Evolutionary conservation across 257 asterid genomes (phyloP).

Genomic region (Capsicum baccatum): DNA sequence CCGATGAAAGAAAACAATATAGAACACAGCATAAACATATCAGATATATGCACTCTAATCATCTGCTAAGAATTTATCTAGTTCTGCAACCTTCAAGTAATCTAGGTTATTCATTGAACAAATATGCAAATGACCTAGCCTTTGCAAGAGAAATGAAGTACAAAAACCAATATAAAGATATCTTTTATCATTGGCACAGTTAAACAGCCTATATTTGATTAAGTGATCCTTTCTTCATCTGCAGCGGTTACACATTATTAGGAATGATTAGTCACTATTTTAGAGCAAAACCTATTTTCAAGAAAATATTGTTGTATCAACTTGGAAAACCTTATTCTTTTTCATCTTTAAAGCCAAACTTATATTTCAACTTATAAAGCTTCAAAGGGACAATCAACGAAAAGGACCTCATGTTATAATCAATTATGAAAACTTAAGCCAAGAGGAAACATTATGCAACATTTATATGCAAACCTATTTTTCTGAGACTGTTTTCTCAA

Average conservation of each 20-base stretch:
- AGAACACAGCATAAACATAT: neutral
- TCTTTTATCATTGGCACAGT: neutral
- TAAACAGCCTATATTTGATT: neutral
- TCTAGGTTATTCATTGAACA: constrained; percentile 3
- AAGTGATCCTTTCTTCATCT: neutral
- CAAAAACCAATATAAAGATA: neutral
- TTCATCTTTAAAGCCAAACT: too few relatives aligned
- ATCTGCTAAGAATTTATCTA: constrained; percentile 9
- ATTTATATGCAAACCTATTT: too few relatives aligned
- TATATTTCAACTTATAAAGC: too few relatives aligned
- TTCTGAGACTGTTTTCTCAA: neutral
- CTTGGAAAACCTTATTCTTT: too few relatives aligned
- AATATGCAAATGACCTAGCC: neutral
- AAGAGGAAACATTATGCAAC: too few relatives aligned
- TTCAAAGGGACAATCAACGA: too few relatives aligned
- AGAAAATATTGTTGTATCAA: neutral
- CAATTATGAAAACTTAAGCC: too few relatives aligned
- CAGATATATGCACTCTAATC: neutral
- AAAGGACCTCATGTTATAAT: too few relatives aligned
- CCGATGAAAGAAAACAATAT: constrained; percentile 47
- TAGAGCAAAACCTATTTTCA: neutral
- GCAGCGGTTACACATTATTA: neutral
- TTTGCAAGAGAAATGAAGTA: constrained; percentile 20
- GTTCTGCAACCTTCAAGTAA: constrained; percentile 23
- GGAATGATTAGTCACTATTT: neutral